Percentiles rank a stretch among this genome's conserved stretches.
Conservation (phyloP, 495 filamentous ascomycete genomes). For the Talaromyces wortmannii region DNA sequence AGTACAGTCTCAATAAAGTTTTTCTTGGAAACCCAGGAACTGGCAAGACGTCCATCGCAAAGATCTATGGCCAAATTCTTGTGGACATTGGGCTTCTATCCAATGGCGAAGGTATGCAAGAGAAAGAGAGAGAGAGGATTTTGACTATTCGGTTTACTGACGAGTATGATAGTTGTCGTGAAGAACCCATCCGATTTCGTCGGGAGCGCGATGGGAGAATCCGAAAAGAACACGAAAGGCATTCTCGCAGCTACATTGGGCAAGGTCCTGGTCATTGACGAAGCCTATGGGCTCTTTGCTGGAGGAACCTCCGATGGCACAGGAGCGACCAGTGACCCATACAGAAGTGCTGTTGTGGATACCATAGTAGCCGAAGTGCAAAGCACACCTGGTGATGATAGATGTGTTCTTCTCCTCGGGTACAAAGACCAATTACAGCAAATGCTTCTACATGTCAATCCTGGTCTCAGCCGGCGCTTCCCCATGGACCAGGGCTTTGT, state of each 20-base stretch:
- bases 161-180: constrained; percentile 41
- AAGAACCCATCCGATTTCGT: constrained; percentile 74
- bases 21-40: constrained; percentile 68
- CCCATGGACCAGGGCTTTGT: constrained; percentile 54
- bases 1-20: constrained; percentile 61
- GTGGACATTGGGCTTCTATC: constrained; percentile 52
- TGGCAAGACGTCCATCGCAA: constrained; percentile 72
- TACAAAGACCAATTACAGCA: constrained; percentile 70
- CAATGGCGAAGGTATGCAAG: constrained; percentile 52
- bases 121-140: not conserved
- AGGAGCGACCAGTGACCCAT: constrained; percentile 39
- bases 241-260: constrained; percentile 60
- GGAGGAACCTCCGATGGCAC: constrained; percentile 15
- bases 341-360: constrained; percentile 60
- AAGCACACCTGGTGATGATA: constrained; percentile 67
- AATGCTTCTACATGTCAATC: constrained; percentile 80
- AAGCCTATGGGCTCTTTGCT: constrained; percentile 55
- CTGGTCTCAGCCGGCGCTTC: constrained; percentile 65
- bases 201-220: constrained; percentile 54
- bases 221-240: constrained; percentile 64
- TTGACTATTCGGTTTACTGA: constrained; percentile 7
- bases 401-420: constrained; percentile 69
- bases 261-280: constrained; percentile 73
- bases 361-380: constrained; percentile 84
- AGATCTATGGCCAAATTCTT: constrained; percentile 62